A percentile compares a stretch with the other conserved stretches of the same genome.
phyloP scores from a whole-genome alignment of 805 yeast genomes.

The Candida easanensis region DNA sequence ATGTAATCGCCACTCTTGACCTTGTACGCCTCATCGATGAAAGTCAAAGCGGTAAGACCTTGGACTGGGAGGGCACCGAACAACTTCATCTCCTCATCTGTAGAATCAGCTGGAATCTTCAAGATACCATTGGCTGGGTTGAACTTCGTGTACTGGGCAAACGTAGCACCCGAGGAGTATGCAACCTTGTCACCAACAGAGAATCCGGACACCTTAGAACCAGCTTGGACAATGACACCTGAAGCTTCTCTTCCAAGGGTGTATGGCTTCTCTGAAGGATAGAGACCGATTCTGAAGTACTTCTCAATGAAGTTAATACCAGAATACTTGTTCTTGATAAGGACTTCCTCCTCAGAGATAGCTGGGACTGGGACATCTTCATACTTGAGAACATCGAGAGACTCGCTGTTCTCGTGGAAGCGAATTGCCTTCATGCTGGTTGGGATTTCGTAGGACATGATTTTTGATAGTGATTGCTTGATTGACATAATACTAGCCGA shows the following conservation, averaged over 20 bases:
- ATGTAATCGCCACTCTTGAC: constrained; percentile 70
- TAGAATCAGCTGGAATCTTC: constrained; percentile 46
- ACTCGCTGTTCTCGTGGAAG: constrained; percentile 47
- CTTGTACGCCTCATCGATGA: constrained; percentile 61
- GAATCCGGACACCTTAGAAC: constrained; percentile 51
- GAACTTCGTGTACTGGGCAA: constrained; percentile 70
- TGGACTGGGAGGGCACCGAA: constrained; percentile 66
- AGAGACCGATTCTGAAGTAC: constrained; percentile 78
- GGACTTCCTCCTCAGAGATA: constrained; percentile 51
- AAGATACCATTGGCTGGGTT: constrained; percentile 32
- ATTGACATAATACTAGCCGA: no score
- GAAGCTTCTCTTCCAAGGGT: constrained; percentile 72
- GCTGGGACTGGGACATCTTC: constrained; percentile 57
- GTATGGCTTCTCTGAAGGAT: constrained; percentile 59
- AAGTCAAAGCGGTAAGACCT: constrained; percentile 77
- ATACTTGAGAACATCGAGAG: constrained; percentile 45
- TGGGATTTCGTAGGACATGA: constrained; percentile 37
- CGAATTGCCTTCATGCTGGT: constrained; percentile 52
- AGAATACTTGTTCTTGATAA: constrained; percentile 70
- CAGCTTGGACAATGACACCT: constrained; percentile 67
- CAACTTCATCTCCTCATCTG: constrained; percentile 48
- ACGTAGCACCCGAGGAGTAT: constrained; percentile 49
- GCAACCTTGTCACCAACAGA: constrained; percentile 72
- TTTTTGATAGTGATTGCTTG: not conserved
- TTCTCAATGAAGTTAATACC: constrained; percentile 85